phyloP scores from a whole-genome alignment of 129 eudicot species.

The Centaurea solstitialis region DNA sequence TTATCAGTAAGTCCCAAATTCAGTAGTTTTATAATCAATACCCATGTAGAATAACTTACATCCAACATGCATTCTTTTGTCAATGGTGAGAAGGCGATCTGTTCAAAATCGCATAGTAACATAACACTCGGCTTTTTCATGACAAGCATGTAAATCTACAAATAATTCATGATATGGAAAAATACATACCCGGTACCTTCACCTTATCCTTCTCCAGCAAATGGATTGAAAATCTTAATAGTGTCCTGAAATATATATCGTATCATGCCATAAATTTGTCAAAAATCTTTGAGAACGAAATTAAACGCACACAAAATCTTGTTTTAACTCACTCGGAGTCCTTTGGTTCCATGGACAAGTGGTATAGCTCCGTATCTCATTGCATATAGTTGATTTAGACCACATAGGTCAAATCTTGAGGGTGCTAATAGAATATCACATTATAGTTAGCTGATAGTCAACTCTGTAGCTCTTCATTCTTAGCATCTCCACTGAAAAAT shows the following conservation, averaged over 20 bases:
- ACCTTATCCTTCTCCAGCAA: slow-evolving; percentile 61
- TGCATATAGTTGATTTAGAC: slow-evolving; percentile 89
- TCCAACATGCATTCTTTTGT: slow-evolving; percentile 54
- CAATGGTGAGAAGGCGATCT: slow-evolving; percentile 81
- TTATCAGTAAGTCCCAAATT: neutral
- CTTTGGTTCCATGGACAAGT: slow-evolving; percentile 86
- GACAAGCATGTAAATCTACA: neutral
- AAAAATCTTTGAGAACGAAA: neutral
- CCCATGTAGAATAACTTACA: slow-evolving; percentile 36
- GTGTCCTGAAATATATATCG: slow-evolving; percentile 60
- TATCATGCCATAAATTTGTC: neutral
- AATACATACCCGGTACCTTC: slow-evolving; percentile 87
- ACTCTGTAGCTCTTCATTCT: too few relatives aligned
- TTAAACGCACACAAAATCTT: neutral
- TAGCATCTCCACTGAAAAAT: too few relatives aligned
- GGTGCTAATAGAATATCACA: slow-evolving; percentile 90
- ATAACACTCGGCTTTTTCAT: slow-evolving; percentile 6
- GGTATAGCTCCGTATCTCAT: slow-evolving; percentile 95
- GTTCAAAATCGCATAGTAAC: slow-evolving; percentile 10
- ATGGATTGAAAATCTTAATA: slow-evolving; percentile 75
- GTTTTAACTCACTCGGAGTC: slow-evolving; percentile 73
- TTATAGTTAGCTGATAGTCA: too few relatives aligned
- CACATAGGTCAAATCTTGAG: slow-evolving; percentile 95
- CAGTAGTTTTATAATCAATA: too few relatives aligned
- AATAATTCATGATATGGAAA: neutral